Percentiles rank a stretch among this genome's conserved stretches.
These are phyloP conservation scores for Fonsecaea pedrosoi DNA, from an alignment of 2,329 filamentous ascomycete genomes.

Conservation along the genomic window DNA sequence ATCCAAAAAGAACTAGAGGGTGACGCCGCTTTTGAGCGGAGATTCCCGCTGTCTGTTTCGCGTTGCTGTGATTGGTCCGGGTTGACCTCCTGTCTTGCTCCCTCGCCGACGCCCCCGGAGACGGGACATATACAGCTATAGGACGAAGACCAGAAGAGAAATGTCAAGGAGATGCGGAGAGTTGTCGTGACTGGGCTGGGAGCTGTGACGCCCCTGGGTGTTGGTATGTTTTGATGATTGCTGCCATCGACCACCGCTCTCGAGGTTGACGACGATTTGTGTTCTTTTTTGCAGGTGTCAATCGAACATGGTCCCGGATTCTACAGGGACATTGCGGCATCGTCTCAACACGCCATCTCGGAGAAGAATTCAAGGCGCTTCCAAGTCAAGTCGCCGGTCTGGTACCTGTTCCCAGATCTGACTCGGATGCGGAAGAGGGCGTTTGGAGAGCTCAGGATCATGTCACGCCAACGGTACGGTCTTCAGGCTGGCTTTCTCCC, in stretches of 20 bases:
- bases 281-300: constrained; percentile 63
- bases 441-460: constrained; percentile 54
- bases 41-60: not conserved
- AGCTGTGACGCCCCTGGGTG: constrained; percentile 80
- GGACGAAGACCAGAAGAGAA: not conserved
- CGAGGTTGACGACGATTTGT: not conserved
- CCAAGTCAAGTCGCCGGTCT: constrained; percentile 86
- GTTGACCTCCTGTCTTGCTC: not conserved
- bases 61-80: constrained; percentile 5
- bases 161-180: constrained; percentile 54
- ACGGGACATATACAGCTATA: not conserved
- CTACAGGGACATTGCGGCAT: constrained; percentile 82
- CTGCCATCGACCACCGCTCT: constrained; percentile 8
- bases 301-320: constrained; percentile 79
- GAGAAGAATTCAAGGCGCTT: constrained; percentile 70
- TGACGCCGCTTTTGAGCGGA: constrained; percentile 5
- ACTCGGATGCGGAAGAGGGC: constrained; percentile 47
- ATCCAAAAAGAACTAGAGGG: not conserved
- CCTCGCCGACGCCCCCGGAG: not conserved
- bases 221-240: constrained; percentile 59
- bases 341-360: constrained; percentile 70
- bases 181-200: constrained; percentile 86
- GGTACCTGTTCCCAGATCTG: constrained; percentile 66
- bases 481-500: constrained; percentile 10
- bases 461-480: constrained; percentile 51